A percentile compares a stretch with the other conserved stretches of the same genome.
phyloP scores from a whole-genome alignment of 495 filamentous ascomycete species.

The Aspergillus steynii region DNA sequence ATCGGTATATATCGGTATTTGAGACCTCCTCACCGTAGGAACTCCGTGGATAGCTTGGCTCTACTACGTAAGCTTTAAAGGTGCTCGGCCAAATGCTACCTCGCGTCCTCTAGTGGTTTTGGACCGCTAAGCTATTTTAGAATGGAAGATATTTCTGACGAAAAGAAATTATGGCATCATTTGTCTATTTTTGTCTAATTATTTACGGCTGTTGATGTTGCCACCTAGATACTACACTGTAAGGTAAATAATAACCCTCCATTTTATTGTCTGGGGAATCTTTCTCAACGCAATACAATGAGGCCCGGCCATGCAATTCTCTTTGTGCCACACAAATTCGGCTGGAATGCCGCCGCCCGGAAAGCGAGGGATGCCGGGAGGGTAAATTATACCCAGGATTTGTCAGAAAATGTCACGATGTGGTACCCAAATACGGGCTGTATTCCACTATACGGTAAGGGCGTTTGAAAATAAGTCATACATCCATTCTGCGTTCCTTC shows the following conservation, averaged over 20 bases:
- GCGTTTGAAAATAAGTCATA: too few species aligned
- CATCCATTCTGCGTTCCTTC: too few species aligned
- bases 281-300: neutral
- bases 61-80: neutral
- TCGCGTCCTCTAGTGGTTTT: neutral
- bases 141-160: neutral
- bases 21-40: neutral
- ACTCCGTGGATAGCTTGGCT: neutral
- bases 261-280: neutral
- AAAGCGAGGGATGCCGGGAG: neutral
- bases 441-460: too few species aligned
- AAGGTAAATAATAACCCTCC: neutral
- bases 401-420: neutral
- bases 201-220: too few species aligned
- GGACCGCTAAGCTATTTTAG: neutral
- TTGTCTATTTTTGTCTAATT: too few species aligned
- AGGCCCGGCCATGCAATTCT: too few species aligned
- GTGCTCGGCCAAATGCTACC: neutral
- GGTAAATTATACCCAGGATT: neutral
- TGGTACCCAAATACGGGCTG: too few species aligned
- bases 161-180: neutral
- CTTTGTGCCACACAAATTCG: neutral
- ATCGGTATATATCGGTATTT: neutral
- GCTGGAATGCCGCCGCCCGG: neutral
- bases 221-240: too few species aligned